Percentiles rank a stretch among this genome's conserved stretches.
These are phyloP conservation scores for Cyberlindnera lachancei DNA, from an alignment of 805 yeast genomes.

Conservation along the genomic window DNA sequence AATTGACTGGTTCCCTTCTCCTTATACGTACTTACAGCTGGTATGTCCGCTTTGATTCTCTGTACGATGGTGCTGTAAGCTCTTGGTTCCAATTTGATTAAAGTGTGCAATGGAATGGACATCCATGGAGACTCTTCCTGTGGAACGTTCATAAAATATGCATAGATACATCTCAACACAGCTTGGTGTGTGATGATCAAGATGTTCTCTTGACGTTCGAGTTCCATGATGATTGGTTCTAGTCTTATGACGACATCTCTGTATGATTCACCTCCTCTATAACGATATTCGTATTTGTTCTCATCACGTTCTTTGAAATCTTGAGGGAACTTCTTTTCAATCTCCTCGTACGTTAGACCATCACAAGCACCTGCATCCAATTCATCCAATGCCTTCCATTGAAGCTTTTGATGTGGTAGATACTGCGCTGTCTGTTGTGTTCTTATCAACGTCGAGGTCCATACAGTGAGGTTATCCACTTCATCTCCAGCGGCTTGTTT, in stretches of 20 bases:
- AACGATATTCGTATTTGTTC: constrained; percentile 90
- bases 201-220: constrained; percentile 94
- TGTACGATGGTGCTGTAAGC: constrained; percentile 87
- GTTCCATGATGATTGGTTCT: constrained; percentile 97
- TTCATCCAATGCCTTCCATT: constrained; percentile 97
- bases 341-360: constrained; percentile 93
- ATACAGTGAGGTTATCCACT: constrained; percentile 69
- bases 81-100: constrained; percentile 90
- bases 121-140: constrained; percentile 98
- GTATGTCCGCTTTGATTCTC: constrained; percentile 89
- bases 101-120: constrained; percentile 94
- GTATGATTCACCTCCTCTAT: constrained; percentile 96
- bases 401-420: constrained; percentile 73
- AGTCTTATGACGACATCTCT: constrained; percentile 90
- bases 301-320: constrained; percentile 95
- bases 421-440: constrained; percentile 88
- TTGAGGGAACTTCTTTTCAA: constrained; percentile 77
- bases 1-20: constrained; percentile 74
- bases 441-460: constrained; percentile 90
- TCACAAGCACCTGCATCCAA: constrained; percentile 97
- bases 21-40: constrained; percentile 95
- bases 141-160: constrained; percentile 97
- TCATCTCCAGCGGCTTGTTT: constrained; percentile 36
- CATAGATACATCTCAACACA: constrained; percentile 90
- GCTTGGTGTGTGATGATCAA: constrained; percentile 97